Evolutionary conservation across 1,284 basidiomycete genomes (phyloP), one percentile per base, ranked within the genome.

Genomic region (Melanopsichium pennsylvanicum): DNA sequence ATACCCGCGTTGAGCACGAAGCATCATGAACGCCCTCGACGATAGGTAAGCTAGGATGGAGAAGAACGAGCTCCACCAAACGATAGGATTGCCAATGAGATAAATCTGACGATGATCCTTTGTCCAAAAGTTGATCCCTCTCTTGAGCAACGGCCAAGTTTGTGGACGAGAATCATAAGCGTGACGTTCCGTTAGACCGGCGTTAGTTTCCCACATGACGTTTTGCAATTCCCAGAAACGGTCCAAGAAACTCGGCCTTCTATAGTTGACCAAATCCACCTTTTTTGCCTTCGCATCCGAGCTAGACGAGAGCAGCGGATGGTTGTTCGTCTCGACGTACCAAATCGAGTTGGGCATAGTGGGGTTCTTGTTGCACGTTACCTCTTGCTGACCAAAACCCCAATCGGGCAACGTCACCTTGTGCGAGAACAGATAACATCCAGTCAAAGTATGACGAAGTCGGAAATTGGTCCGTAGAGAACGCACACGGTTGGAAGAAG

Each of bases 161-260:
- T 87, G 85, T 2, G 95, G 96, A 12, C 95, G 86, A 25, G 95
- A 97, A 81, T 97, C 95, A 78, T 90, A 98, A 0, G 89, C 89
- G 77, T 98, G 96, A 18, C 92, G 87, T 73, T 96, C 93, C 0
- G 95, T 97, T 58, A 98, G 83, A 0, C 92, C 94, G 19, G 91
- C 90, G 75, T 98, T 99, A 19, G 94, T 97, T n/a, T 86, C 88
- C 93, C 93, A 97, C 95, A 98, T 98, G 57, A 95, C 93, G 69
- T 86, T 85, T 78, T 98, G 93, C 29, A 98, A 84, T 80, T 98
- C 95, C 78, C 86, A 85, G 84, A 98, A 97, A 83, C 97, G 97
- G 70, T 85, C 76, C 31, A 96, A 83, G 85, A 98, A 98, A 4
- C 89, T 87, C 4, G 95, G 93, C 22, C 87, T 84, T 59, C 86